Evolutionary conservation across 2,329 filamentous ascomycete species (phyloP).

Genomic region (Epichloe sylvatica): DNA sequence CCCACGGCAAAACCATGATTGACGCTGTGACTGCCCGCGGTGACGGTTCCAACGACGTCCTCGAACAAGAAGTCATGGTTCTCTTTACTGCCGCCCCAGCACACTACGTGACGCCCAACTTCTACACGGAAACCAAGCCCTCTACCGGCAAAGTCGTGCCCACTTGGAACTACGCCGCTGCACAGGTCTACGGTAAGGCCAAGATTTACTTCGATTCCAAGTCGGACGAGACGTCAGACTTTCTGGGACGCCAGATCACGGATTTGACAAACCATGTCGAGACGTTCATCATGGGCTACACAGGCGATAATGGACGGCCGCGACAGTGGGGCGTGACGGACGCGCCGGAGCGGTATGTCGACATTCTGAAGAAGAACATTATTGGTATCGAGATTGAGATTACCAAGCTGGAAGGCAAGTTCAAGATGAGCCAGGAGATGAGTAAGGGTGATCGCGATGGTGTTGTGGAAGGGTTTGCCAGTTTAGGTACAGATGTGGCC

Average conservation of each 20-base stretch:
- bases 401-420: conserved; percentile 43
- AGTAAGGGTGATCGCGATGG: conserved; percentile 37
- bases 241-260: conserved; percentile 36
- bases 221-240: conserved; percentile 28
- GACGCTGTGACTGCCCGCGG: conserved; percentile 21
- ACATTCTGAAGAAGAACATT: conserved; percentile 40
- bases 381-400: conserved; percentile 48
- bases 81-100: conserved; percentile 45
- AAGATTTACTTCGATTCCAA: conserved; percentile 38
- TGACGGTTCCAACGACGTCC: conserved; percentile 10
- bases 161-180: conserved; percentile 57
- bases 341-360: conserved; percentile 39
- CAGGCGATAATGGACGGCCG: conserved; percentile 14
- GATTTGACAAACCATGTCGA: conserved; percentile 41
- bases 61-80: conserved; percentile 43
- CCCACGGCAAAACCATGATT: conserved; percentile 48
- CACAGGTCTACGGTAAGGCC: conserved; percentile 47
- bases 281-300: conserved; percentile 41
- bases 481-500: conserved; percentile 17
- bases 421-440: conserved; percentile 54
- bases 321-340: too few relatives aligned
- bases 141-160: conserved; percentile 46
- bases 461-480: conserved; percentile 41
- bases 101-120: conserved; percentile 55
- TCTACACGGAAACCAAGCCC: conserved; percentile 53